Evolutionary conservation across 768 basidiomycete species (phyloP).

Genomic region (Panaeolus cyanescens): DNA sequence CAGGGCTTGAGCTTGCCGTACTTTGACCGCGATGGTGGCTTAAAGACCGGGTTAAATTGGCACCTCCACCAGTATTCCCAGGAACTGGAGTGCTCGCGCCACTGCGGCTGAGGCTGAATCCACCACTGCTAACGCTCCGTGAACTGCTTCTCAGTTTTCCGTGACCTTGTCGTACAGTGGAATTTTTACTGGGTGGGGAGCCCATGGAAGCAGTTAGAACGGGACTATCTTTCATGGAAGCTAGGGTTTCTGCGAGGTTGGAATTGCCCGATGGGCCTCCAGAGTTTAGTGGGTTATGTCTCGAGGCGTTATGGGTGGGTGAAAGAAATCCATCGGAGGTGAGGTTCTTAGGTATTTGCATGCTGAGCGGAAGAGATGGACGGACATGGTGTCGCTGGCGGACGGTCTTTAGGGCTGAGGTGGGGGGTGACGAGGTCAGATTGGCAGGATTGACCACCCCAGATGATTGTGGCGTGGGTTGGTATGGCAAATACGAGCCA

Average conservation of each 20-base stretch:
- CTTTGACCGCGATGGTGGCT: conserved; percentile 49
- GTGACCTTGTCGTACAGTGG: conserved; percentile 7
- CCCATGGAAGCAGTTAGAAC: conserved; percentile 2
- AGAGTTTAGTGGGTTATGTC: not conserved
- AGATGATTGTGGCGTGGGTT: not conserved
- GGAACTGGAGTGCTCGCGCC: conserved; percentile 12
- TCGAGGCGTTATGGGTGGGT: not conserved
- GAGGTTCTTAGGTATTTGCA: not conserved
- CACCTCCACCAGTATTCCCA: conserved; percentile 9
- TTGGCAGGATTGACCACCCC: not conserved
- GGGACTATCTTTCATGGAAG: not conserved
- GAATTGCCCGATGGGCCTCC: not conserved
- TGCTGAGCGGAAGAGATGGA: not conserved
- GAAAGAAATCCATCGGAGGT: not conserved
- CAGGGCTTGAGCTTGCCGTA: conserved; percentile 18
- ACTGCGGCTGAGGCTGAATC: conserved; percentile 8
- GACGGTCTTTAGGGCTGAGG: not conserved
- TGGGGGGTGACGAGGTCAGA: not conserved
- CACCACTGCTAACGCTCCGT: conserved; percentile 6
- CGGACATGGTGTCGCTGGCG: not conserved
- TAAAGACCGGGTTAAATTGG: conserved; percentile 24
- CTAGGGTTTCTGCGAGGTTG: not conserved
- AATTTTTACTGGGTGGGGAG: conserved; percentile 7
- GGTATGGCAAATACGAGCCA: not conserved
- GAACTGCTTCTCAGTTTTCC: conserved; percentile 1